Evolutionary conservation across 2,329 filamentous ascomycete species (phyloP), one percentile per base, ranked within the genome.

Genomic region (Waltergamsia citrina): DNA sequence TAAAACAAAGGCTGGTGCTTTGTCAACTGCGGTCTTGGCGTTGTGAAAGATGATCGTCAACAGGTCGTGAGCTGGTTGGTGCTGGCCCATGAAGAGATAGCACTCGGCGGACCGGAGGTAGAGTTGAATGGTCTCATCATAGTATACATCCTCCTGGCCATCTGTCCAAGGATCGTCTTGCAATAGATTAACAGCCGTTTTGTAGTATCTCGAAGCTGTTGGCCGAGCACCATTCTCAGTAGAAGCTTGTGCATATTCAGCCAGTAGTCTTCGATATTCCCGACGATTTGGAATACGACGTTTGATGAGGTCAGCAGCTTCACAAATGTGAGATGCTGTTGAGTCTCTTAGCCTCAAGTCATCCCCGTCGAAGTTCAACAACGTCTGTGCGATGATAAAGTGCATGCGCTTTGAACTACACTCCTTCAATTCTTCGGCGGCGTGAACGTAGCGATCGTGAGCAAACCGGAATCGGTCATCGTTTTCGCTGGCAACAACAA

Each of bases 381-480:
- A 74, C 0, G 81, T 81, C 49, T 85, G 80, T 0, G 85, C 82
- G 46, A 95, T 85, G 29, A 87, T 77, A 46, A 88, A 95, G 56
- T 95, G 87, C 88, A 95, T 95, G 45, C 83, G 82, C 15, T 72
- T 65, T 16, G 72, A 62, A 36, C 82, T 77, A 48, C 74, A 78
- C 50, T 88, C 78, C 41, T 73, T 75, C 33, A 94, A 62, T 5
- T 74, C 70, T 11, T 73, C 66, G 6, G 85, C 78, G 12, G 85
- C 85, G 50, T 83, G 78, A 33, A 87, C 71, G 48, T 93, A 93
- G 34, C 88, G 76, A 54, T 95, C 88, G 53, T 95, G 88, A 22
- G 81, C 78, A 53, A 95, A 95, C 22, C 78, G 77, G 54, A 94
- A 95, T 26, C 78, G 73, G 53, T 94, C 86, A 48, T 95, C 90